Percentiles rank a stretch among this genome's conserved stretches.
These are phyloP conservation scores for Delonix regia DNA, from an alignment of 306 rosid species.

Conservation along the genomic window DNA sequence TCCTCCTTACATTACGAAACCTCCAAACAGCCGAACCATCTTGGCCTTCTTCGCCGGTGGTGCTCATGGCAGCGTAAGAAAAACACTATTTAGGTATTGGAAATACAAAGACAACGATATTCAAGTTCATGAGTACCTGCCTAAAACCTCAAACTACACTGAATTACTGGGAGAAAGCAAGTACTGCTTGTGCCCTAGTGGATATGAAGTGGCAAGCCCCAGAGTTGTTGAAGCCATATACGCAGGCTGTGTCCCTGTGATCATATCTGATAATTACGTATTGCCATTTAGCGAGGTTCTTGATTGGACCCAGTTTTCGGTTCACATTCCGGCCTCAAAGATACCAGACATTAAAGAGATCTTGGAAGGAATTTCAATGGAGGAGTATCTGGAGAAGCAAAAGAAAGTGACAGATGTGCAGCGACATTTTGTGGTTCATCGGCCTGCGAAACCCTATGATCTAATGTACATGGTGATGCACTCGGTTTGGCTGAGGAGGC, in stretches of 20 bases:
- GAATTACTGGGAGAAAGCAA: slow-evolving; percentile 29
- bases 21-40: slow-evolving; percentile 12
- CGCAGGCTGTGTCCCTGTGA: slow-evolving; percentile 51
- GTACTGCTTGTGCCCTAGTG: slow-evolving; percentile 63
- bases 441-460: slow-evolving; percentile 52
- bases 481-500: slow-evolving; percentile 62
- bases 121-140: slow-evolving; percentile 34
- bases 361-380: slow-evolving; percentile 35
- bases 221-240: slow-evolving; percentile 50
- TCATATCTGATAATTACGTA: slow-evolving; percentile 45
- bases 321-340: slow-evolving; percentile 44
- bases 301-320: slow-evolving; percentile 49
- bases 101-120: slow-evolving; percentile 18
- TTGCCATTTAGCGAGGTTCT: slow-evolving; percentile 59
- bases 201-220: slow-evolving; percentile 62
- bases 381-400: slow-evolving; percentile 46
- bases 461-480: slow-evolving; percentile 57
- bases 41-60: slow-evolving; percentile 41
- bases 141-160: slow-evolving; percentile 7
- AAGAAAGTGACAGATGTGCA: slow-evolving; percentile 42
- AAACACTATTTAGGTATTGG: slow-evolving; percentile 11
- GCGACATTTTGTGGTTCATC: slow-evolving; percentile 50
- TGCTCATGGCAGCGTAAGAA: slow-evolving; percentile 22
- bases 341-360: slow-evolving; percentile 41
- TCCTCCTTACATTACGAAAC: background rate